Base-by-base conservation (phyloP, 768 basidiomycete species). In the Kwoniella dejecticola region DNA sequence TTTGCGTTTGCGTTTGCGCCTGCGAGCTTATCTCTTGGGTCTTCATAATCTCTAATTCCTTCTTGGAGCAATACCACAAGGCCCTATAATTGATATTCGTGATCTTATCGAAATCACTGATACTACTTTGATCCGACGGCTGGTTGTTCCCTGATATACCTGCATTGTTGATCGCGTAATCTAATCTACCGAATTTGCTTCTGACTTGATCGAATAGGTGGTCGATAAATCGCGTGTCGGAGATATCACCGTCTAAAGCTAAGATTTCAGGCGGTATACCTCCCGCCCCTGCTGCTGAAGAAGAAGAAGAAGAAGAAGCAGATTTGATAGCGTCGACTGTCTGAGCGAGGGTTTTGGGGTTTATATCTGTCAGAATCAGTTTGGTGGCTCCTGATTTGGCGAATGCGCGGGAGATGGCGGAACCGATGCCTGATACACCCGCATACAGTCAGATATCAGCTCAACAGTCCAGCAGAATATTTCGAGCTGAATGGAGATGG, bases 381-480 rank as follows among this genome's bases (percentile, higher is more conserved):
- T 59, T 60, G 30, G 33, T 57, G 33, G 60, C 62, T 13, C 66
- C 66, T 15, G 66, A 60, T 49, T 38, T 33, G 10, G 57, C 61
- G 44, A 71, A 71, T 15, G 69, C 69, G 52, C 57, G 66, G n/a
- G 69, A 63, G 19, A 63, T 56, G n/a, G 64, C 69, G 30, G 57
- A 46, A 27, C 69, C 69, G 61, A 71, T 71, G 23, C 69, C 69
- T 70, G n/a, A n/a, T n/a, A n/a, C n/a, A n/a, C n/a, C n/a, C n/a
- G n/a, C n/a, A n/a, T n/a, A n/a, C n/a, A n/a, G n/a, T n/a, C n/a
- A n/a, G n/a, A n/a, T n/a, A n/a, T n/a, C n/a, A n/a, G n/a, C n/a
- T n/a, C n/a, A n/a, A n/a, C n/a, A n/a, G n/a, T n/a, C n/a, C n/a
- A n/a, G n/a, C n/a, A n/a, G n/a, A n/a, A n/a, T n/a, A n/a, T n/a